Evolutionary conservation across 1,139 yeast genomes (phyloP).

Genomic region (Entelexis sorbosivorans): DNA sequence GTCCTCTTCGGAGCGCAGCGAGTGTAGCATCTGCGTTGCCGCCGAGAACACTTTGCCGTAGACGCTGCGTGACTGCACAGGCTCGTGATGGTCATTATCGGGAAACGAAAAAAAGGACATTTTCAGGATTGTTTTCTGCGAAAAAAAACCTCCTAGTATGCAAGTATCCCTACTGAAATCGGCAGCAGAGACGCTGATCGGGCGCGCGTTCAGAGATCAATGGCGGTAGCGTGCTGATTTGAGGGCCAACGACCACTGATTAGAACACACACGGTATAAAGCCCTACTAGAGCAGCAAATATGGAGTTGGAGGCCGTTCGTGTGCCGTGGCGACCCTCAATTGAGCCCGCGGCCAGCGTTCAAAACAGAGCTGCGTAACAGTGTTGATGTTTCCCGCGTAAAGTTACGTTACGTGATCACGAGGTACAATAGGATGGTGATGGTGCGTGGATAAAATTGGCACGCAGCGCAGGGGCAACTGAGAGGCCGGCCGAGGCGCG

Average conservation of each 20-base stretch:
- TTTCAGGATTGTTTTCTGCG: too few species aligned
- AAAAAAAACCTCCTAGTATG: too few species aligned
- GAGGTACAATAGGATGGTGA: neutral
- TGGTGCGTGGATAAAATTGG: too few species aligned
- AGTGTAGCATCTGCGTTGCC: conserved; percentile 20
- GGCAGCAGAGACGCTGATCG: too few species aligned
- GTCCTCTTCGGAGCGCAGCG: conserved; percentile 18
- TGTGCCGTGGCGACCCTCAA: neutral
- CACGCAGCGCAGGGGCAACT: neutral
- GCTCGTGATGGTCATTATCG: conserved; percentile 9
- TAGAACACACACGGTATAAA: too few species aligned
- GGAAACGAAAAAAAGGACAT: conserved; percentile 22
- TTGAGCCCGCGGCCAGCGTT: neutral
- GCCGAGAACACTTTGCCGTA: conserved; percentile 20
- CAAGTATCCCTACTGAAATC: too few species aligned
- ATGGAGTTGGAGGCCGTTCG: neutral
- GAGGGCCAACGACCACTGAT: too few species aligned
- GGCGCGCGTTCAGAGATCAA: too few species aligned
- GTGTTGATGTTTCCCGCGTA: neutral
- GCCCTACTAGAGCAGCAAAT: neutral
- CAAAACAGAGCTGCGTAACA: neutral
- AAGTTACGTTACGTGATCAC: neutral
- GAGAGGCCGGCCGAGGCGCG: too few species aligned
- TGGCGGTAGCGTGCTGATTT: too few species aligned
- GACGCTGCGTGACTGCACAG: conserved; percentile 10